A percentile compares a stretch with the other conserved stretches of the same genome.
These are phyloP conservation scores for Stenocarpella maydis DNA, from an alignment of 2,329 filamentous ascomycete genomes.

Conservation along the genomic window DNA sequence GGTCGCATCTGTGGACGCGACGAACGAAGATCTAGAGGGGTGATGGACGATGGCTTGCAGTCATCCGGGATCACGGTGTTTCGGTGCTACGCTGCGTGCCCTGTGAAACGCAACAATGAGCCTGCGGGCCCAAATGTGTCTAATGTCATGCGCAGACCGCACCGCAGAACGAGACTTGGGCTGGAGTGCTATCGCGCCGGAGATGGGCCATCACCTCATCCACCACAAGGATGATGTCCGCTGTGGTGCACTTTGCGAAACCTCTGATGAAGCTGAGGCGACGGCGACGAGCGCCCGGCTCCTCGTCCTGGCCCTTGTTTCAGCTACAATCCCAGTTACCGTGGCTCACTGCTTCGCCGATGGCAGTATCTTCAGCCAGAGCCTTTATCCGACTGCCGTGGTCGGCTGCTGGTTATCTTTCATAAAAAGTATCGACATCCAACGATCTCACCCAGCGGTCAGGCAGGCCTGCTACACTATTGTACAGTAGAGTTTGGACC, in stretches of 20 bases:
- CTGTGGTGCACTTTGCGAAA: conserved; percentile 17
- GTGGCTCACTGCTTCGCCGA: not conserved
- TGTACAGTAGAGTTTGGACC: conserved; percentile 21
- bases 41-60: conserved; percentile 27
- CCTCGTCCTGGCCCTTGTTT: conserved; percentile 4
- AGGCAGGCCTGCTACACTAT: conserved; percentile 19
- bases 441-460: conserved; percentile 13
- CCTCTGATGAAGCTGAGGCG: conserved; percentile 14
- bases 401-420: not conserved
- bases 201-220: conserved; percentile 17
- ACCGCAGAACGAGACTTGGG: not conserved
- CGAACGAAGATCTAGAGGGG: conserved; percentile 23
- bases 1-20: conserved; percentile 19
- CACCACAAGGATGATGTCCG: conserved; percentile 14
- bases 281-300: not conserved
- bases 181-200: not conserved
- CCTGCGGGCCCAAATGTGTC: conserved; percentile 7
- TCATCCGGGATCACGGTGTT: conserved; percentile 26
- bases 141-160: conserved; percentile 4
- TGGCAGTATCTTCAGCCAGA: not conserved
- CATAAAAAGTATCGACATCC: not conserved
- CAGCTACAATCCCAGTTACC: conserved; percentile 14
- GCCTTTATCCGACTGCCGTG: conserved; percentile 7
- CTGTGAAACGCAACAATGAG: conserved; percentile 24
- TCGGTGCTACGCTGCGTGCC: conserved; percentile 20